Evolutionary conservation across 208 protist species (phyloP), one percentile per base, ranked within the genome.

Genomic region (Spongospora subterranea): DNA sequence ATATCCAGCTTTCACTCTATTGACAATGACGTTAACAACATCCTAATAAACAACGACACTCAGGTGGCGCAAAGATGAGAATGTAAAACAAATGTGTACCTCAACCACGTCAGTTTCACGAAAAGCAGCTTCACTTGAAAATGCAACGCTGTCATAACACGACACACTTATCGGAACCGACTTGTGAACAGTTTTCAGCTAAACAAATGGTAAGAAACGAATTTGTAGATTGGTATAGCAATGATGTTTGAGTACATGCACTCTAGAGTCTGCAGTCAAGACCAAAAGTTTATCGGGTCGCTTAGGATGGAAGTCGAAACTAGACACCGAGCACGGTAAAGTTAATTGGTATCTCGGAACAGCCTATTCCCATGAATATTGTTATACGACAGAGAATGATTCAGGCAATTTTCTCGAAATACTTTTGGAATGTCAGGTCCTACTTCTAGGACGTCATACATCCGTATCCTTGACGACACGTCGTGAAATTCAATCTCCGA

Each of bases 401-500:
- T n/a, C n/a, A n/a, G n/a, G n/a, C n/a, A n/a, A n/a, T n/a, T n/a
- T n/a, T n/a, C n/a, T n/a, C n/a, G n/a, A n/a, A n/a, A n/a, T 60
- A 60, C 50, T 60, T 60, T 60, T 60, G 50, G 50, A 60, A 60
- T 60, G 6, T 24, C 50, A 24, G n/a, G n/a, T n/a, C n/a, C 50
- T 24, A 60, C 24, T 24, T 6, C 13, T 29, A 60, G 6, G 50
- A 60, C 13, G 50, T 60, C 13, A 60, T 6, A 6, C 50, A 60
- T 60, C 13, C 6, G 24, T 60, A 60, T 29, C 6, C 6, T 35
- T 6, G 71, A 39, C 71, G n/a, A 35, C 20, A 65, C 40, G 40
- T 82, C 71, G 35, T 82, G n/a, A n/a, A 82, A 45, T n/a, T 82
- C 35, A 82, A 82, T 82, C n/a, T 82, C 17, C 6, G n/a, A 45